These are phyloP conservation scores for Eruca vesicaria DNA, from an alignment of 441 rosid genomes.

Conservation along the genomic window DNA sequence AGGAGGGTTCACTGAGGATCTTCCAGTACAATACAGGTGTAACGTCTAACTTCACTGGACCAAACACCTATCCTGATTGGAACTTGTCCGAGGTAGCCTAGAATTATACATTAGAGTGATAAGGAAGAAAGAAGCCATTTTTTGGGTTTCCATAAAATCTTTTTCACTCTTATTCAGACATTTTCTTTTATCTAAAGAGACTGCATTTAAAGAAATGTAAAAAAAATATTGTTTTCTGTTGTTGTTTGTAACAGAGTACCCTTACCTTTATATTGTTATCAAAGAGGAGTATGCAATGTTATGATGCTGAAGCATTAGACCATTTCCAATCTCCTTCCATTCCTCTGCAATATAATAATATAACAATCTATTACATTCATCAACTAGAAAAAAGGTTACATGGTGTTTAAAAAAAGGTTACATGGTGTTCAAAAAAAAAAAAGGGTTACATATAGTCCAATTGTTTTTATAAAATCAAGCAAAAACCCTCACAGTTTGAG, in stretches of 20 bases:
- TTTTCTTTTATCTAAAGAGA: not conserved
- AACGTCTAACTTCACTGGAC: conserved; percentile 44
- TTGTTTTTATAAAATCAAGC: too few species aligned
- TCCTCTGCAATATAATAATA: not conserved
- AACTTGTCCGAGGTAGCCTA: conserved; percentile 66
- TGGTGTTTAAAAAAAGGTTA: too few species aligned
- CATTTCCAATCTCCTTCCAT: not conserved
- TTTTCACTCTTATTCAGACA: not conserved
- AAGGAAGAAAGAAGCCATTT: conserved; percentile 7
- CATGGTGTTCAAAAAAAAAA: too few species aligned
- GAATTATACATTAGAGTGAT: conserved; percentile 50
- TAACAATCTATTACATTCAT: too few species aligned
- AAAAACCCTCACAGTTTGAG: too few species aligned
- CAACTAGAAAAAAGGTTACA: too few species aligned
- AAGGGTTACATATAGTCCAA: too few species aligned
- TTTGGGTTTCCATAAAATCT: not conserved
- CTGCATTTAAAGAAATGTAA: not conserved
- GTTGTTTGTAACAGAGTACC: not conserved
- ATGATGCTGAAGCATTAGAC: not conserved
- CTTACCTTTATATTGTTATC: not conserved
- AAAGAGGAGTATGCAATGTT: not conserved
- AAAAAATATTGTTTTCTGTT: not conserved
- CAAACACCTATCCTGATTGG: conserved; percentile 50
- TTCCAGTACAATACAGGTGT: conserved; percentile 64
- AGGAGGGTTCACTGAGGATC: conserved; percentile 92